Conservation (phyloP, 768 basidiomycete species). For the Pisolithus albus region DNA sequence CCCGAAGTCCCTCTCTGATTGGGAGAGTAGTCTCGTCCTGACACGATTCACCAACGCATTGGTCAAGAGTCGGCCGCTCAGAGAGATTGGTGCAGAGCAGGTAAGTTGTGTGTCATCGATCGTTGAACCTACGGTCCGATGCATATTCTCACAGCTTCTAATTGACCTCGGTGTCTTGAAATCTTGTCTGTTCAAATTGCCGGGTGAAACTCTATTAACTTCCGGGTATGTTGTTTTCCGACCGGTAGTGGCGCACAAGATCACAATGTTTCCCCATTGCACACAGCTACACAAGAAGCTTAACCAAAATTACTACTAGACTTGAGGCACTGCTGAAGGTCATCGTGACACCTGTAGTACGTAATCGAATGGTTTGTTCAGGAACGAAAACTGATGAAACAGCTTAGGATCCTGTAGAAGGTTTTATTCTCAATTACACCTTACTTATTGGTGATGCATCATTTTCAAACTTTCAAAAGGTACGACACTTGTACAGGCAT, state of each 20-base stretch:
- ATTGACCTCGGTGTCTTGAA: slow-evolving; percentile 89
- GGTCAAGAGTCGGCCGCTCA: slow-evolving; percentile 84
- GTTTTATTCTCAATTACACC: slow-evolving; percentile 93
- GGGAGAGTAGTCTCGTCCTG: slow-evolving; percentile 58
- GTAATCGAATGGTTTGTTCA: slow-evolving; percentile 18
- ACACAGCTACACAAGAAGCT: slow-evolving; percentile 70
- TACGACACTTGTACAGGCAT: slow-evolving; percentile 20
- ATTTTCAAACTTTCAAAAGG: slow-evolving; percentile 98
- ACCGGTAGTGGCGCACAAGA: slow-evolving; percentile 1
- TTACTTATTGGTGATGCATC: slow-evolving; percentile 91
- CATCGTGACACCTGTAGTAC: slow-evolving; percentile 84
- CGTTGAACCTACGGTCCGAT: neutral
- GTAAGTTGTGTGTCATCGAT: slow-evolving; percentile 29
- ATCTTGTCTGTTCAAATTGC: slow-evolving; percentile 73
- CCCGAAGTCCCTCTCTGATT: neutral
- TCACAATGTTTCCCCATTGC: slow-evolving; percentile 6
- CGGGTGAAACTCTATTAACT: slow-evolving; percentile 59
- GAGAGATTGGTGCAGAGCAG: slow-evolving; percentile 95
- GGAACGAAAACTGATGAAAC: neutral
- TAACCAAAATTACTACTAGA: slow-evolving; percentile 73
- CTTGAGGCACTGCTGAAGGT: slow-evolving; percentile 93
- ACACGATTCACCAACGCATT: slow-evolving; percentile 85
- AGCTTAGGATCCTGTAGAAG: slow-evolving; percentile 78
- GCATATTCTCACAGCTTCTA: slow-evolving; percentile 48
- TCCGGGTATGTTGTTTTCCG: slow-evolving; percentile 38